phyloP scores from a whole-genome alignment of 2,329 filamentous ascomycete genomes.

The Ophiostoma himal-ulmi region DNA sequence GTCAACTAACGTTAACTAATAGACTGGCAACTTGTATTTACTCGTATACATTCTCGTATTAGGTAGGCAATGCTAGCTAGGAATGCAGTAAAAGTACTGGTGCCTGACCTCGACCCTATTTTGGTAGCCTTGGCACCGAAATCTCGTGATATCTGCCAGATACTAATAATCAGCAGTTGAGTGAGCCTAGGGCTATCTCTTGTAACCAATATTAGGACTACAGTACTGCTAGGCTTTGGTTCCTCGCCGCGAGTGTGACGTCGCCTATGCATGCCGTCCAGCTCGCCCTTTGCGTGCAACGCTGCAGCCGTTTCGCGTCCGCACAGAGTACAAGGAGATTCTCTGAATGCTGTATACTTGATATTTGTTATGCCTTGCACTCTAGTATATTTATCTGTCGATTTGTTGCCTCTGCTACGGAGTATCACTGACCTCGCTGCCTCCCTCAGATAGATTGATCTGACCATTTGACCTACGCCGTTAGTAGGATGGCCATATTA shows the following conservation, averaged over 20 bases:
- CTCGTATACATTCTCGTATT: background rate
- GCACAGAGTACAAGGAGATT: background rate
- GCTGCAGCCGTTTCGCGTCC: constrained; percentile 1
- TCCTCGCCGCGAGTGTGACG: background rate
- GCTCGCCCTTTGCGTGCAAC: background rate
- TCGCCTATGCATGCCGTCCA: background rate
- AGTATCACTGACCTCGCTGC: background rate
- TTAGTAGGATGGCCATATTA: background rate
- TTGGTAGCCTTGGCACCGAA: background rate
- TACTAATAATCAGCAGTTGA: too few species aligned
- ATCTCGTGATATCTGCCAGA: background rate
- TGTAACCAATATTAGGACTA: too few species aligned
- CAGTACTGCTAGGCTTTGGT: background rate
- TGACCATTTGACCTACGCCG: background rate
- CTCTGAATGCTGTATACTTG: background rate
- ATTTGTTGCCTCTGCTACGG: background rate
- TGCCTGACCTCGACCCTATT: background rate
- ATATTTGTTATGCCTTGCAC: background rate
- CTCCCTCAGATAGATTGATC: background rate
- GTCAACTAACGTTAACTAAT: background rate
- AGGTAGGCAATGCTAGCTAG: background rate
- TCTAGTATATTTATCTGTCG: background rate
- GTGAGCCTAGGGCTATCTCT: too few species aligned
- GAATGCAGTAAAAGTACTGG: too few species aligned
- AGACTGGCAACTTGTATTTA: background rate